Evolutionary conservation across 2,329 filamentous ascomycete species (phyloP).

Genomic region (Blumeriella jaapii): DNA sequence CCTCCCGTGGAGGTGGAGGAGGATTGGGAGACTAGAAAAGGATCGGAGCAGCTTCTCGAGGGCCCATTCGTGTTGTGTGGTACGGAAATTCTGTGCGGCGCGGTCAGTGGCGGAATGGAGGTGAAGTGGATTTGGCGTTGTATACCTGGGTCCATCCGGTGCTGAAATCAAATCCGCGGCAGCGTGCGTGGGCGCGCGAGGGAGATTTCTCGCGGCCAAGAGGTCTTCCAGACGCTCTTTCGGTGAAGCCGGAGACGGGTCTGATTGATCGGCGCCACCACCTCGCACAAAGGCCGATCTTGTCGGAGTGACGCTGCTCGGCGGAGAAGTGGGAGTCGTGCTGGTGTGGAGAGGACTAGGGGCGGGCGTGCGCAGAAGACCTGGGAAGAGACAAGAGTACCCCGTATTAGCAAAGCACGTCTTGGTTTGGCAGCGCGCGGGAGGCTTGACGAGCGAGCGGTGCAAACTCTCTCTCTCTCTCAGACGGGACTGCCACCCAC

Average conservation of each 20-base stretch:
- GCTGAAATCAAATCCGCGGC: conserved; percentile 15
- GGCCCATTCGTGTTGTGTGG: conserved; percentile 24
- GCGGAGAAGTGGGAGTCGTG: conserved; percentile 22
- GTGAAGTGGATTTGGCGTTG: neutral
- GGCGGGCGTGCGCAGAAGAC: conserved; percentile 26
- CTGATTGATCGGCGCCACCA: conserved; percentile 15
- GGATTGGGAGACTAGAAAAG: conserved; percentile 20
- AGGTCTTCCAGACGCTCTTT: conserved; percentile 28
- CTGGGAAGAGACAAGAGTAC: conserved; percentile 16
- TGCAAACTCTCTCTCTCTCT: too few relatives aligned
- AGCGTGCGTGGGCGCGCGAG: conserved; percentile 21
- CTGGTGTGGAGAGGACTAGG: conserved; percentile 27
- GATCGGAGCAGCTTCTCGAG: conserved; percentile 27
- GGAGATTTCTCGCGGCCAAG: conserved; percentile 26
- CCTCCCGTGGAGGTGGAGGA: too few relatives aligned
- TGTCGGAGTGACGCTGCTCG: conserved; percentile 24
- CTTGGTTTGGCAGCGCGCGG: neutral
- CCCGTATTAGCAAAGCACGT: conserved; percentile 12
- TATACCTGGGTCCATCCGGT: conserved; percentile 17
- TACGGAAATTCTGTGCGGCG: conserved; percentile 15
- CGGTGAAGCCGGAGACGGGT: conserved; percentile 23
- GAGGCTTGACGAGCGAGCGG: too few relatives aligned
- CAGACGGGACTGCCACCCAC: too few relatives aligned
- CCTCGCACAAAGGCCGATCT: conserved; percentile 22
- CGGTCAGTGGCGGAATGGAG: neutral